These are phyloP conservation scores for Saccharum spontaneum DNA, from an alignment of 176 grass and related monocot genomes.

Conservation along the genomic window DNA sequence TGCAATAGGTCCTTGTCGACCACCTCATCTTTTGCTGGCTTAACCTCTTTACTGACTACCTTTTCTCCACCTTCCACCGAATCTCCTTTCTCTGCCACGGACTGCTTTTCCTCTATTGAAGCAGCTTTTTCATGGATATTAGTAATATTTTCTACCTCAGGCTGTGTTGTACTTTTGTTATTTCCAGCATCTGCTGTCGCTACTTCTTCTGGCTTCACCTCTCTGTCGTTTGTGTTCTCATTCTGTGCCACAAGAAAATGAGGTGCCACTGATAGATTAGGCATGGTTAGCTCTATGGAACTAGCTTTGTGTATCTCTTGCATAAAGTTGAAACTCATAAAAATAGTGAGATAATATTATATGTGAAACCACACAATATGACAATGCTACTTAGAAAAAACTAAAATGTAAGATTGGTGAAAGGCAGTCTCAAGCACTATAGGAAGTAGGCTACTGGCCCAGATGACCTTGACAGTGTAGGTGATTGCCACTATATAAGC, in stretches of 20 bases:
- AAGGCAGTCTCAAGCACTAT: neutral
- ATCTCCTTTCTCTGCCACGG: conserved; percentile 40
- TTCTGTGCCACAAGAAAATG: conserved; percentile 45
- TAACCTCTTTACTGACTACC: conserved; percentile 47
- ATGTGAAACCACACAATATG: neutral
- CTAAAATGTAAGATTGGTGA: neutral
- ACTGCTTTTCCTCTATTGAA: conserved; percentile 21
- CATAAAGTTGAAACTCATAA: conserved; percentile 2
- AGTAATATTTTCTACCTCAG: conserved; percentile 35
- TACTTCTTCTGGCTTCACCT: conserved; percentile 36
- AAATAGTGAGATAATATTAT: neutral
- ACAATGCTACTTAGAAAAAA: neutral
- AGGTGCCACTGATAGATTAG: conserved; percentile 9
- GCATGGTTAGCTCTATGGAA: conserved; percentile 9
- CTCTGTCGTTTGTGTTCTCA: conserved; percentile 27
- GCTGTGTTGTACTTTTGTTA: conserved; percentile 25
- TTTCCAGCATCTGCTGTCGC: conserved; percentile 41
- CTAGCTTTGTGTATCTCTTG: neutral
- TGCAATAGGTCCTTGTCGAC: conserved; percentile 87
- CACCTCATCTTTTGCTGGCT: conserved; percentile 59
- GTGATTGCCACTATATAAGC: neutral
- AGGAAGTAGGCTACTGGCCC: neutral
- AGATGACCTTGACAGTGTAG: neutral
- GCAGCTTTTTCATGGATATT: conserved; percentile 28
- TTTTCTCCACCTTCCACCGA: conserved; percentile 42